Conservation (phyloP, 1,284 basidiomycete genomes). For the Cryptococcus sp. region DNA sequence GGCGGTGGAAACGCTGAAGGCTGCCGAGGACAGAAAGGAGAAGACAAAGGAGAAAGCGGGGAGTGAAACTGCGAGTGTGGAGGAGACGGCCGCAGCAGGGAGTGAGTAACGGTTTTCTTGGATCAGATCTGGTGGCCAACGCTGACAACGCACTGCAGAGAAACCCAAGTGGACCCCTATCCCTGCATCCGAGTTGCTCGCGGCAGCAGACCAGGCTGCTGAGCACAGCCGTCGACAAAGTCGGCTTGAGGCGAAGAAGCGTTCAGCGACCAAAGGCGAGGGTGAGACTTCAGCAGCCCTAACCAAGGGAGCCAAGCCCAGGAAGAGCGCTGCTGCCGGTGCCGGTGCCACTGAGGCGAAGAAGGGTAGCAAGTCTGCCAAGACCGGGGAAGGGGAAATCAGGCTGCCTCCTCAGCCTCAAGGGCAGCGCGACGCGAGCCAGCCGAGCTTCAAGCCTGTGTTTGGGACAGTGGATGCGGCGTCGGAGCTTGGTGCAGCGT, state of each 20-base stretch:
- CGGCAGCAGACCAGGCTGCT: conserved; percentile 47
- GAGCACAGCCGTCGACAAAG: conserved; percentile 23
- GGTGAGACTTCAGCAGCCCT: conserved; percentile 3
- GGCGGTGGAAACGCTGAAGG: conserved; percentile 29
- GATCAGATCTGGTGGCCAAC: too few species aligned
- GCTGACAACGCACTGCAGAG: conserved; percentile 20
- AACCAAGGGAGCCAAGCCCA: conserved; percentile 11
- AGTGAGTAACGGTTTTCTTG: conserved; percentile 20
- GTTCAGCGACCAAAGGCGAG: conserved; percentile 10
- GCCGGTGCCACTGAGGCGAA: background rate
- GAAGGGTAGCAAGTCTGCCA: background rate
- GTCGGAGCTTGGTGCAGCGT: background rate
- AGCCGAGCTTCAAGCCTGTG: background rate
- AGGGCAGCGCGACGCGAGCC: background rate
- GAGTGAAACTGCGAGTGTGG: conserved; percentile 21
- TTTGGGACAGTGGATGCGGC: background rate
- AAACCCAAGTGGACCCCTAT: conserved; percentile 51
- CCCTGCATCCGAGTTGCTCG: conserved; percentile 47
- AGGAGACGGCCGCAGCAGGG: conserved; percentile 14
- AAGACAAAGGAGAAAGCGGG: conserved; percentile 27
- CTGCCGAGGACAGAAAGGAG: conserved; percentile 31
- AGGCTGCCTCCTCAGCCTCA: background rate
- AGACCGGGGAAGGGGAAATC: background rate
- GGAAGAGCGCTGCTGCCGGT: conserved; percentile 10
- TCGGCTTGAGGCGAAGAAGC: conserved; percentile 22